A percentile compares a stretch with the other conserved stretches of the same genome.
Evolutionary conservation across 2,329 filamentous ascomycete species (phyloP).

Genomic region (Arthrobotrys pseudoclavata): DNA sequence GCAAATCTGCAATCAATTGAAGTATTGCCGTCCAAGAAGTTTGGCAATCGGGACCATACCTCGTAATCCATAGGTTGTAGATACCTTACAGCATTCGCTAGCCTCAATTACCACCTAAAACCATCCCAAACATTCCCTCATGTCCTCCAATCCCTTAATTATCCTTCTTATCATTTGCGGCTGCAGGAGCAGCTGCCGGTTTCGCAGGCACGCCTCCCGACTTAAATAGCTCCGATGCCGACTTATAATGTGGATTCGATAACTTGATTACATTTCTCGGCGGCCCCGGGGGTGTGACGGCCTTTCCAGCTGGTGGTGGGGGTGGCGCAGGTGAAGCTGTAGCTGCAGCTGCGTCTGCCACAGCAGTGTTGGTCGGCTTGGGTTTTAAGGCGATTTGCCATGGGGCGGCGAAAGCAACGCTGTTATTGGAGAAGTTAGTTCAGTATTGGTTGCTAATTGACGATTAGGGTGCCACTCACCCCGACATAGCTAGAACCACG

Average conservation of each 20-base stretch:
- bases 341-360: not conserved
- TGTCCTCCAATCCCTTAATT: not conserved
- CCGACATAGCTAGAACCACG: constrained; percentile 18
- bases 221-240: constrained; percentile 1
- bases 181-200: not conserved
- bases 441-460: not conserved
- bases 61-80: not conserved
- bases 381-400: not conserved
- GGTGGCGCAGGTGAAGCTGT: not conserved
- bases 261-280: not conserved
- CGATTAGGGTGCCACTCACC: not conserved
- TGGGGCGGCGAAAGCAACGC: constrained; percentile 13
- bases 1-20: not conserved
- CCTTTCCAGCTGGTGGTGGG: not conserved
- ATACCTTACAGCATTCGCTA: not conserved
- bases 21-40: not conserved
- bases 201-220: not conserved
- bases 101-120: not conserved
- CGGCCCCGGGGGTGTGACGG: not conserved
- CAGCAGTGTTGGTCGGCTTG: not conserved
- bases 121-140: not conserved
- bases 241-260: not conserved
- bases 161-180: not conserved
- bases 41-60: not conserved
- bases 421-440: not conserved